Percentiles rank a stretch among this genome's conserved stretches.
These are phyloP conservation scores for Wallacemonas sp. DNA, from an alignment of 208 protist species.

Conservation along the genomic window DNA sequence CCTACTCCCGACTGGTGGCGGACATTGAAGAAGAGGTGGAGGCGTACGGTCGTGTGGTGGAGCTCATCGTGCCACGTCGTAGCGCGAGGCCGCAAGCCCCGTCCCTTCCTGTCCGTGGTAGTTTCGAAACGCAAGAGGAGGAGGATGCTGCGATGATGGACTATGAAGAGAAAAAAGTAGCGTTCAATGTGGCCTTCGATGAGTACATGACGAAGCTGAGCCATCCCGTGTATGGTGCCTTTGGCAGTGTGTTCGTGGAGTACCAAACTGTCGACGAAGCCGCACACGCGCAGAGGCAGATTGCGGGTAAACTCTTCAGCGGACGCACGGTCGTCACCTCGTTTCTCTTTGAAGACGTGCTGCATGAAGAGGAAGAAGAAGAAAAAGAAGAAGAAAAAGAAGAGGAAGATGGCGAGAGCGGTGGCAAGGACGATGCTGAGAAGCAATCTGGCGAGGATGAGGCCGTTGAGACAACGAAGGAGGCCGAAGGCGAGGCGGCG, in stretches of 20 bases:
- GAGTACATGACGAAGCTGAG: constrained; percentile 56
- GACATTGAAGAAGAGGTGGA: constrained; percentile 88
- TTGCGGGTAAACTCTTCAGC: constrained; percentile 83
- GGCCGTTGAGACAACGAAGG: neutral
- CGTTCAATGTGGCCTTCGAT: constrained; percentile 53
- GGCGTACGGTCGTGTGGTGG: constrained; percentile 74
- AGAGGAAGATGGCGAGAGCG: neutral
- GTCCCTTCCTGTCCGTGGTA: constrained; percentile 31
- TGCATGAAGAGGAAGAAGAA: constrained; percentile 43
- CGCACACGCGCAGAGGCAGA: constrained; percentile 66
- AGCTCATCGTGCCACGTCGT: constrained; percentile 79
- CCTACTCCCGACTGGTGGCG: constrained; percentile 60
- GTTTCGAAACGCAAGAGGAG: constrained; percentile 10
- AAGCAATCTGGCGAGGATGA: neutral
- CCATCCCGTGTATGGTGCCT: constrained; percentile 83
- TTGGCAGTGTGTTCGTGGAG: constrained; percentile 85
- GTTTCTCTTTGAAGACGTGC: constrained; percentile 88
- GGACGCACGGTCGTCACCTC: constrained; percentile 88
- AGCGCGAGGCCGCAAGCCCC: constrained; percentile 59
- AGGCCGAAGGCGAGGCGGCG: neutral
- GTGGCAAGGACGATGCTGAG: neutral
- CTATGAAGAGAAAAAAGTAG: constrained; percentile 49
- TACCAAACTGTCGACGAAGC: constrained; percentile 89
- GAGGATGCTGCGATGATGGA: constrained; percentile 30
- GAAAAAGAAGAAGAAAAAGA: constrained; percentile 22